Conservation (phyloP, 2,329 filamentous ascomycete species). For the Madurella mycetomatis region DNA sequence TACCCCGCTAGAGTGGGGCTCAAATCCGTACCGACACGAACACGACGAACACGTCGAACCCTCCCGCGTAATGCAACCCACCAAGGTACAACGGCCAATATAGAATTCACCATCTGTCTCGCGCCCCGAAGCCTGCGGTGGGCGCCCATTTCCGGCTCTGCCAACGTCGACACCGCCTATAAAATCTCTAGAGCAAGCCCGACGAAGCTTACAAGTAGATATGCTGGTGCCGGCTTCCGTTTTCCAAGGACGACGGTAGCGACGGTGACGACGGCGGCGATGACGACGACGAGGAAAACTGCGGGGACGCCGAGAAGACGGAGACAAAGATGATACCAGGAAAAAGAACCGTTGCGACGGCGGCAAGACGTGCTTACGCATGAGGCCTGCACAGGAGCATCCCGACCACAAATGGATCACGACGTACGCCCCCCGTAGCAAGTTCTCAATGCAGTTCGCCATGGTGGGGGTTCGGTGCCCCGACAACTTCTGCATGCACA, state of each 20-base stretch:
- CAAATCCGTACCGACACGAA: too few species aligned
- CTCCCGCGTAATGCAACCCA: too few species aligned
- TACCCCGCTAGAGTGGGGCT: too few species aligned
- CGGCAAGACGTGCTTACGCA: conserved; percentile 30
- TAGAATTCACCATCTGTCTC: too few species aligned
- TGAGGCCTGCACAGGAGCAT: conserved; percentile 25
- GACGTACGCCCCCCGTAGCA: conserved; percentile 26
- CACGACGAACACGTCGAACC: too few species aligned
- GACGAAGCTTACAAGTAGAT: conserved; percentile 6
- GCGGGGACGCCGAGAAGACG: too few species aligned
- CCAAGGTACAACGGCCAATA: too few species aligned
- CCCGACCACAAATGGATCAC: conserved; percentile 31
- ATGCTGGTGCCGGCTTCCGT: conserved; percentile 7
- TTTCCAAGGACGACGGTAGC: background rate
- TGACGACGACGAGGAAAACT: too few species aligned
- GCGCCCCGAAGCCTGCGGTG: background rate
- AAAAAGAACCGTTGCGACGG: conserved; percentile 12
- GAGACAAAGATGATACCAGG: background rate
- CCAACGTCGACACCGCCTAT: conserved; percentile 4
- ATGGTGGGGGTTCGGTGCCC: conserved; percentile 25
- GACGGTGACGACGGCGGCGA: background rate
- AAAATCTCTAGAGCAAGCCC: background rate
- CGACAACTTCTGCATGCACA: conserved; percentile 30
- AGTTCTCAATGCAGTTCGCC: conserved; percentile 24
- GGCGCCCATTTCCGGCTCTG: conserved; percentile 5